phyloP scores from a whole-genome alignment of 352 stramenopile genomes.

The Globisporangium iwayamae region DNA sequence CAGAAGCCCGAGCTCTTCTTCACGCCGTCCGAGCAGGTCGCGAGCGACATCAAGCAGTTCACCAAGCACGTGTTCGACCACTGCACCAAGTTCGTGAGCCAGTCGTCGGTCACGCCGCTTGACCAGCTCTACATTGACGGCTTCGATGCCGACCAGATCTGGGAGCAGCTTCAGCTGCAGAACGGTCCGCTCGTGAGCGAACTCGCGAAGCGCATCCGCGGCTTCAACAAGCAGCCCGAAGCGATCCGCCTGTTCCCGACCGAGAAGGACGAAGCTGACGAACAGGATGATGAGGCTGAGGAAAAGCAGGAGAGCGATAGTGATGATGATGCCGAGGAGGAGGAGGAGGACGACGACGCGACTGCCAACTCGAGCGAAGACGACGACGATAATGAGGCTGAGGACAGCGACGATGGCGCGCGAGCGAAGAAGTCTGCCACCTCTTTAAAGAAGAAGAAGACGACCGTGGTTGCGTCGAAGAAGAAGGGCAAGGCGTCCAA shows the following conservation, averaged over 20 bases:
- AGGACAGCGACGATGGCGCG: slow-evolving; percentile 25
- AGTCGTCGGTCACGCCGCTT: slow-evolving; percentile 39
- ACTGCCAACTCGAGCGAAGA: slow-evolving; percentile 13
- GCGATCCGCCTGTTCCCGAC: slow-evolving; percentile 54
- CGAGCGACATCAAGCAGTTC: slow-evolving; percentile 62
- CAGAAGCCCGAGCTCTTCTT: slow-evolving; percentile 82
- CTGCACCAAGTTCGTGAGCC: slow-evolving; percentile 58
- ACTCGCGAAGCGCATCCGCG: slow-evolving; percentile 67
- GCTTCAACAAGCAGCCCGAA: slow-evolving; percentile 56
- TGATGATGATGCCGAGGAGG: slow-evolving; percentile 21
- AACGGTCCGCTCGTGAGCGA: slow-evolving; percentile 71
- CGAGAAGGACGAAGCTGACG: slow-evolving; percentile 35
- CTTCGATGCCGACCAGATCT: slow-evolving; percentile 84
- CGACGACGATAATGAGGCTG: slow-evolving; percentile 22
- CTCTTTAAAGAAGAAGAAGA: not conserved
- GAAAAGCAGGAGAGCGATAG: slow-evolving; percentile 12
- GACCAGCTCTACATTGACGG: slow-evolving; percentile 79
- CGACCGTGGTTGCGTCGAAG: slow-evolving; percentile 10
- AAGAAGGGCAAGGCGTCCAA: slow-evolving; percentile 13
- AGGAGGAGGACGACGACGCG: slow-evolving; percentile 13
- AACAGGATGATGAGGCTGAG: slow-evolving; percentile 18
- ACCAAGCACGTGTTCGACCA: slow-evolving; percentile 81
- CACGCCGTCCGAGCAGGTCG: slow-evolving; percentile 62
- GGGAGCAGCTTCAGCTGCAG: slow-evolving; percentile 82
- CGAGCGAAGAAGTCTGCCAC: slow-evolving; percentile 23